Conservation (phyloP, 345 rosid genomes). For the Noccaea caerulescens region DNA sequence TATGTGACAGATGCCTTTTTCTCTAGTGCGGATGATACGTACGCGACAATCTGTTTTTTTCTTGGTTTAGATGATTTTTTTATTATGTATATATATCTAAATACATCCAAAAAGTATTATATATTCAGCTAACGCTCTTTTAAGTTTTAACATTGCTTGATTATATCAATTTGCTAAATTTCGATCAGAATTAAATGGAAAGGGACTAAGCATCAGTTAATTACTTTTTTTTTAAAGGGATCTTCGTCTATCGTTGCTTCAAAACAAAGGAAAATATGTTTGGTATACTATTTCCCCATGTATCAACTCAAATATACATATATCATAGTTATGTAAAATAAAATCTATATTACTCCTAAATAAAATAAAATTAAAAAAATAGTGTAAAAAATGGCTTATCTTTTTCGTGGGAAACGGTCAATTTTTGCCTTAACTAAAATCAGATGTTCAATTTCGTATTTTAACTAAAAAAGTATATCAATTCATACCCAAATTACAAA, state of each 20-base stretch:
- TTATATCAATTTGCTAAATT: background rate
- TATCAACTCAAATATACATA: slow-evolving; percentile 10
- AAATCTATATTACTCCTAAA: background rate
- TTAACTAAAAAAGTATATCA: too few species aligned
- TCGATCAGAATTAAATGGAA: slow-evolving; percentile 18
- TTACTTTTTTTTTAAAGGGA: background rate
- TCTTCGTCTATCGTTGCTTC: slow-evolving; percentile 32
- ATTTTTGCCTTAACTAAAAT: too few species aligned
- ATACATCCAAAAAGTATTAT: background rate
- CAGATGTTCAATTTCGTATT: too few species aligned
- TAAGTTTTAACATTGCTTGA: slow-evolving; percentile 20
- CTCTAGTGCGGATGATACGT: slow-evolving; percentile 13
- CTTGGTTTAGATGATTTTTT: too few species aligned
- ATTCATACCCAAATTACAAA: too few species aligned
- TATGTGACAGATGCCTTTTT: background rate
- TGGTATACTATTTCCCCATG: slow-evolving; percentile 26
- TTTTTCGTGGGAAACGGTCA: too few species aligned
- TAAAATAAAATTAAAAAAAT: background rate
- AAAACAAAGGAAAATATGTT: slow-evolving; percentile 27
- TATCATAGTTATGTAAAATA: background rate
- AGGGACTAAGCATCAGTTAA: slow-evolving; percentile 23
- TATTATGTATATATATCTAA: background rate
- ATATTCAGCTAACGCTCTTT: slow-evolving; percentile 8
- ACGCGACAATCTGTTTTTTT: background rate
- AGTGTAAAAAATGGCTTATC: too few species aligned